Base-by-base conservation (phyloP, 331 rosid genomes). In the Quercus lobata region DNA sequence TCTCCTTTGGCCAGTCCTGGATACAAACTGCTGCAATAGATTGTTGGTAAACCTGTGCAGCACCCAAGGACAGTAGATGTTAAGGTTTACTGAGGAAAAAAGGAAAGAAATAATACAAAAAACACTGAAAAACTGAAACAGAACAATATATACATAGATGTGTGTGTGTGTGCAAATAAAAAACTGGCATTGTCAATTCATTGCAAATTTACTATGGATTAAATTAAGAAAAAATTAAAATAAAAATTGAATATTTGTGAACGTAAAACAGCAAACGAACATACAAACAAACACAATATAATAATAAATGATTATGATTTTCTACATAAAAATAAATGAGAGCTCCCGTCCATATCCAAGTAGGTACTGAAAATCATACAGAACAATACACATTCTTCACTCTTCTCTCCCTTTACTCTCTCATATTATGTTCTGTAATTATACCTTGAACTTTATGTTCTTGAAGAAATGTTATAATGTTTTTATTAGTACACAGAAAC, bases 1-100 rank as follows among this genome's bases (percentile, higher is more conserved):
- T 91, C 84, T 91, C 94, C 85, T 82, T 96, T 24, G 99, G 99
- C 99, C 99, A 96, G 74, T 96, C 99, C 90, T 82, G 82, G 81
- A 96, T 75, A 82, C 99, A 91, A 72, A 91, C 97, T 11, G 99
- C 96, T 14, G 91, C 98, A 86, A 96, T 96, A 9, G 99, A 96
- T 82, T 96, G 99, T 46, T 96, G 99, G 87, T 96, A 96, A 71
- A 96, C 99, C 99, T 96, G 87, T 37, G 21, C 52, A 78, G 25
- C 86, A 85, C 76, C 54, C 69, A 72, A 22, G 35, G 32, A 44
- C 60, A 75, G 60, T 65, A 84, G 76, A 85, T 54, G 62, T 79
- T 65, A 83, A 41, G 25, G 60, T 74, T 55, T 30, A 72, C 56
- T 5, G 35, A 22, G 49, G 22, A 71, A 63, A 70, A 73, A 55